Base-by-base conservation (phyloP, 768 basidiomycete genomes). In the Leccinum pellstonianum region DNA sequence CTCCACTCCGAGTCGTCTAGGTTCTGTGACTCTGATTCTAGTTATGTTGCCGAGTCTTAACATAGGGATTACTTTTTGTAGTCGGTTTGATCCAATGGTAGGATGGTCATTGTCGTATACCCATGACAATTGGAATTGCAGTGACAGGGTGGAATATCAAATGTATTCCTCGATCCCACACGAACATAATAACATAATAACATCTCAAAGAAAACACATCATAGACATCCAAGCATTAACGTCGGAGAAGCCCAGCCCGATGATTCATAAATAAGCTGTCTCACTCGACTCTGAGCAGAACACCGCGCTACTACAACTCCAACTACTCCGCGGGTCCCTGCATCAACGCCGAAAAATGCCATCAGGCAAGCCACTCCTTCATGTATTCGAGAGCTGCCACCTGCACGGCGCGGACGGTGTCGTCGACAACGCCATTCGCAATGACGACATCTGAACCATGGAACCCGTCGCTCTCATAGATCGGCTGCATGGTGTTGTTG, bases 361-460 rank as follows among this genome's bases (percentile, higher is more conserved):
- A 47, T 47, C 46, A 47, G 0, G 46, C 46, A 23, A 89, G 75
- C 87, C 87, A 90, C 3, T 53, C 68, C 63, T 80, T 80, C 70
- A 89, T 84, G 23, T 79, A 77, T 21, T 73, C 69, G 19, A 90
- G 72, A 0, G 75, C 86, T 41, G 83, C 71, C 43, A 70, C 64
- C 66, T 89, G 87, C 10, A 90, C 86, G 0, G 77, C 74, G 5
- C 70, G 66, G 46, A 90, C 75, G 2, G 82, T 83, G 17, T 79
- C 60, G 62, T 89, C 86, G 8, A 77, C 77, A 5, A 62, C 23
- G 1, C 79, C 83, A 46, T 76, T 75, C n/a, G 62, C 38, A 1
- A 75, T 70, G 54, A 73, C 47, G 47, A 91, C 66, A 65, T 90
- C 88, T 15, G 87, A 85, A 66, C 81, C 81, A 63, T 90, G 88